Conservation (phyloP, 148 eudicot genomes). For the Silene conica region DNA sequence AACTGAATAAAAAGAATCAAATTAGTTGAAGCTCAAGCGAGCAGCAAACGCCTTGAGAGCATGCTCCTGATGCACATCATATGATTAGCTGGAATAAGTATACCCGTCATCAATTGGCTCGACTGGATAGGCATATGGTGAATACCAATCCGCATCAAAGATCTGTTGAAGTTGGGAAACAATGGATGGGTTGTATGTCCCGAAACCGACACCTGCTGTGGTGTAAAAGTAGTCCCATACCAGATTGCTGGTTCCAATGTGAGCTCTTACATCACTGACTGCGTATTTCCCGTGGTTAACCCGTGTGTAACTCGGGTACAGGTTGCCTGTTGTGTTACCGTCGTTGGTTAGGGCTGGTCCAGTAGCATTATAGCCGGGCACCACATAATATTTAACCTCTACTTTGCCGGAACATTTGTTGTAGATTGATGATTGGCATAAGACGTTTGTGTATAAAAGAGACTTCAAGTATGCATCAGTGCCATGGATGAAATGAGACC, state of each 20-base stretch:
- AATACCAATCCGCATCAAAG: slow-evolving; percentile 90
- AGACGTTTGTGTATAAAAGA: slow-evolving; percentile 63
- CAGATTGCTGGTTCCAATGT: slow-evolving; percentile 85
- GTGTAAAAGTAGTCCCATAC: slow-evolving; percentile 89
- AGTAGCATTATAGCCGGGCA: slow-evolving; percentile 70
- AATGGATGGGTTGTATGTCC: slow-evolving; percentile 65
- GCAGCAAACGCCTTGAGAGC: neutral
- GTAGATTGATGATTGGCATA: slow-evolving; percentile 72
- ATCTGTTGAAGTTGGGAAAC: slow-evolving; percentile 71
- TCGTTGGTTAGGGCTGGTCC: slow-evolving; percentile 61
- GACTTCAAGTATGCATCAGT: slow-evolving; percentile 80
- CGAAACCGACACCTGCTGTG: slow-evolving; percentile 82
- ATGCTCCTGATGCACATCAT: neutral
- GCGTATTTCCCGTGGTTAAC: slow-evolving; percentile 93
- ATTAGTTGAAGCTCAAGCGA: neutral
- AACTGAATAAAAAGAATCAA: neutral
- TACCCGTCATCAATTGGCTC: slow-evolving; percentile 41
- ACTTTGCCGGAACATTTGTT: slow-evolving; percentile 72
- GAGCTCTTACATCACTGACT: slow-evolving; percentile 77
- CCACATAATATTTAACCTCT: slow-evolving; percentile 75
- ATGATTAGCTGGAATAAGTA: slow-evolving; percentile 38
- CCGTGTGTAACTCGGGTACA: slow-evolving; percentile 62
- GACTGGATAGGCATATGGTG: slow-evolving; percentile 70
- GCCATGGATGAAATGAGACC: slow-evolving; percentile 69
- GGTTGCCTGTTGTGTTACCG: slow-evolving; percentile 50